These are phyloP conservation scores for Nakaseomyces uthaithaninus DNA, from an alignment of 1,139 yeast genomes.

Conservation along the genomic window DNA sequence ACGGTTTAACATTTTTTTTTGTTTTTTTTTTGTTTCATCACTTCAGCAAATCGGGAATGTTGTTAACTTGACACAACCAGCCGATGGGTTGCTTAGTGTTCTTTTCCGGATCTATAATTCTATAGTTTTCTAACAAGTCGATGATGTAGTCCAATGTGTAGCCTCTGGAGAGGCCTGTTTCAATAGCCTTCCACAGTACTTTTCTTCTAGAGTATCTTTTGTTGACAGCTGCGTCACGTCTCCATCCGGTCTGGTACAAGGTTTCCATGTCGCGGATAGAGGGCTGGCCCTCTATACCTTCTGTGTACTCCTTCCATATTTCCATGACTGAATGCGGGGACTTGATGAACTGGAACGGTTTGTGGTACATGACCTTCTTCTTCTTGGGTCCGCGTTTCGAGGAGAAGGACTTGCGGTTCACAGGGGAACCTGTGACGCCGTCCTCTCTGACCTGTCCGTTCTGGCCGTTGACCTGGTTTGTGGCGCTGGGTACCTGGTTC, in stretches of 20 bases:
- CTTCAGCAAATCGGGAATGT: constrained; percentile 27
- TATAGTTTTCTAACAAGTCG: constrained; percentile 32
- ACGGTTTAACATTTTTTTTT: neutral
- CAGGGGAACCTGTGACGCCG: constrained; percentile 1
- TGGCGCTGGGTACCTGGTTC: neutral
- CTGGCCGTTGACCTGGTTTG: constrained; percentile 1
- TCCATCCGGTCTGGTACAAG: constrained; percentile 36
- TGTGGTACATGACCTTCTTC: constrained; percentile 29
- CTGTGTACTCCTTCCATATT: constrained; percentile 37
- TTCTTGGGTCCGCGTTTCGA: constrained; percentile 17
- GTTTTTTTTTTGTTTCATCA: constrained; percentile 7
- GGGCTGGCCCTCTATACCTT: constrained; percentile 35
- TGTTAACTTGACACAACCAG: constrained; percentile 35
- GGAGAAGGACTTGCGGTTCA: constrained; percentile 5
- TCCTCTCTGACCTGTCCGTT: constrained; percentile 3
- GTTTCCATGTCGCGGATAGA: constrained; percentile 35
- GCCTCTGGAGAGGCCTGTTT: constrained; percentile 32
- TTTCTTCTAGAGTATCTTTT: constrained; percentile 36
- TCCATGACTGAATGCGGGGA: constrained; percentile 37
- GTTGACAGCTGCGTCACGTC: constrained; percentile 36
- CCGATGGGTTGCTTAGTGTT: constrained; percentile 36
- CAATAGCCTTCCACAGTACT: constrained; percentile 36
- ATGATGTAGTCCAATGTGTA: constrained; percentile 32
- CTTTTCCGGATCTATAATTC: constrained; percentile 31
- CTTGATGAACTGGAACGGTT: constrained; percentile 33